Conservation (phyloP, 2,329 filamentous ascomycete genomes). For the Graphiopsis chlorocephala region DNA sequence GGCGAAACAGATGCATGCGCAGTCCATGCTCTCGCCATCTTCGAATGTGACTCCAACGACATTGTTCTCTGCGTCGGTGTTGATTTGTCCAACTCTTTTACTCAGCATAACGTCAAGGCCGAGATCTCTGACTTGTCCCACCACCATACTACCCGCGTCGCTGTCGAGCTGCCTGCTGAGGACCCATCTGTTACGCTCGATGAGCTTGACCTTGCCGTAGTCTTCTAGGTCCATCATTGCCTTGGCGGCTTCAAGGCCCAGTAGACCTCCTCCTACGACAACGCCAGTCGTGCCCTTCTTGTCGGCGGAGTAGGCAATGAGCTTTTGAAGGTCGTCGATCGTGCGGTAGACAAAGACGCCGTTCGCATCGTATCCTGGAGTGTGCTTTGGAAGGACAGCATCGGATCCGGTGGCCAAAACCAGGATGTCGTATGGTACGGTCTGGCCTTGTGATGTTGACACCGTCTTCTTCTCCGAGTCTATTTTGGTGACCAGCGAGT, state of each 20-base stretch:
- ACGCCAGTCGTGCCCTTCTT: constrained; percentile 67
- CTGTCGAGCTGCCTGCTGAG: constrained; percentile 77
- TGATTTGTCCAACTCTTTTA: constrained; percentile 70
- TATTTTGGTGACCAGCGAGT: constrained; percentile 69
- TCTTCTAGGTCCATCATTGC: constrained; percentile 83
- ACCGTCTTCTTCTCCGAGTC: constrained; percentile 63
- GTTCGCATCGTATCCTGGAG: constrained; percentile 72
- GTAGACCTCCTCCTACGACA: constrained; percentile 79
- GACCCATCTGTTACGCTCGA: constrained; percentile 82
- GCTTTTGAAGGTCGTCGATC: constrained; percentile 72
- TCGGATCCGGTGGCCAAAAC: constrained; percentile 85
- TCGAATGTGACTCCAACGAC: constrained; percentile 76
- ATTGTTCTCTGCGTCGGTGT: constrained; percentile 63
- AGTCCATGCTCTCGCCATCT: constrained; percentile 73
- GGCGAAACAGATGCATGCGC: constrained; percentile 83
- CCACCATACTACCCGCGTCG: constrained; percentile 77
- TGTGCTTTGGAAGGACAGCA: constrained; percentile 69
- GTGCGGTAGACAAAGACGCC: constrained; percentile 89
- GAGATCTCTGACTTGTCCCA: constrained; percentile 74
- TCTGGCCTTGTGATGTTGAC: constrained; percentile 65
- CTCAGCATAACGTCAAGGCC: constrained; percentile 78
- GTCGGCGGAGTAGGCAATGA: constrained; percentile 69
- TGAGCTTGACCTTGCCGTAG: constrained; percentile 70
- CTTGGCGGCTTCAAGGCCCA: constrained; percentile 86
- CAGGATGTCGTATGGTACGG: constrained; percentile 73